Evolutionary conservation across 2,329 filamentous ascomycete genomes (phyloP).

Genomic region (Colletotrichum karsti): DNA sequence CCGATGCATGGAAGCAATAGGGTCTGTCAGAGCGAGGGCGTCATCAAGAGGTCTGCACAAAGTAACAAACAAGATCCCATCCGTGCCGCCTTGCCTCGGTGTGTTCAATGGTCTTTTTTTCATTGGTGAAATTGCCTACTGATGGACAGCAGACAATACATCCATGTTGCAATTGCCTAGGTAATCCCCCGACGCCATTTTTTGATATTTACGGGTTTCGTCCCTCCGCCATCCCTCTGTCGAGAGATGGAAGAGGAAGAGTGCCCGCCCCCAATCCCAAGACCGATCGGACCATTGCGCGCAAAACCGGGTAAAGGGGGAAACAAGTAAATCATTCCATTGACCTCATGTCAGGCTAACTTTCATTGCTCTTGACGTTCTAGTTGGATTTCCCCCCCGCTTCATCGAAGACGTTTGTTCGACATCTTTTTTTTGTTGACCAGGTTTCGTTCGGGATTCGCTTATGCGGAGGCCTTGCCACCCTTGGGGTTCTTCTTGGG

Average conservation of each 20-base stretch:
- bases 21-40: background rate
- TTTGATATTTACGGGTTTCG: constrained; percentile 28
- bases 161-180: constrained; percentile 51
- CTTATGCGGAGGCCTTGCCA: constrained; percentile 45
- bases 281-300: constrained; percentile 16
- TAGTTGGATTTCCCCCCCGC: background rate
- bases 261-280: background rate
- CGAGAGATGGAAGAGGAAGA: background rate
- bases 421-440: background rate
- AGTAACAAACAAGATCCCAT: background rate
- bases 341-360: constrained; percentile 18
- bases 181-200: constrained; percentile 63
- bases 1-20: no score
- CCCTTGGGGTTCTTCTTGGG: constrained; percentile 62
- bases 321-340: constrained; percentile 15
- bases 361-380: constrained; percentile 26
- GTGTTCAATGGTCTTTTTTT: constrained; percentile 30
- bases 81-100: background rate
- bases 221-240: background rate
- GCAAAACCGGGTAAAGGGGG: background rate
- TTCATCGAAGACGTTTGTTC: constrained; percentile 13
- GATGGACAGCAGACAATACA: constrained; percentile 25
- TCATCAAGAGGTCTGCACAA: background rate
- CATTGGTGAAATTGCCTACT: constrained; percentile 35
- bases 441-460: background rate